Evolutionary conservation across 768 basidiomycete genomes (phyloP), one percentile per base, ranked within the genome.

Genomic region (Boletus pseudo-olivaceus): DNA sequence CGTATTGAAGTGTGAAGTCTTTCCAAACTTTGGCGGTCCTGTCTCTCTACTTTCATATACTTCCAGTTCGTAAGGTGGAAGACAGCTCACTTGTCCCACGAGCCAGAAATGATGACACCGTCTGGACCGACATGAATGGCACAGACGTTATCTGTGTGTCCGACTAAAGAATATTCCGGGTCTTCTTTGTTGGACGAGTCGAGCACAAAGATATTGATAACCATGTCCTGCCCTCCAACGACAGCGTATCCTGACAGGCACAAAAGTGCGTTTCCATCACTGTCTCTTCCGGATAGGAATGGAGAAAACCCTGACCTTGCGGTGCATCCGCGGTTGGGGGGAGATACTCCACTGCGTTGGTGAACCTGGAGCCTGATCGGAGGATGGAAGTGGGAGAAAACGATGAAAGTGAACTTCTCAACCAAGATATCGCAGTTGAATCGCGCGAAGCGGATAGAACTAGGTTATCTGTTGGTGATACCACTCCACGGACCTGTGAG

Each of bases 1-100:
- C 88, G 62, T 89, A 82, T 8, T 76, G 77, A 49, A 84, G 71
- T 54, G 82, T 70, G 69, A 90, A 93, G 63, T 88, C 78, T 70
- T 84, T 85, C 93, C 94, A 98, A 2, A 99, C 88, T 72, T 93
- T 92, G 34, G 93, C 96, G 2, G 96, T 93, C 67, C 95, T 98
- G 64, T 30, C 54, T 48, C 38, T 38, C 37, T 52, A 40, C 10
- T n/a, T 45, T 39, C 10, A 58, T 47, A 38, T n/a, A 20, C 34
- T 47, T 33, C 32, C 10, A 23, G 12, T 26, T 32, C 33, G n/a
- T 26, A 30, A 44, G 38, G 42, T 10, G 35, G 47, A 43, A 43
- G 39, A 47, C 15, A 11, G 72, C 82, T 71, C 63, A 96, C 96
- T 81, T 89, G 74, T 98, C 97, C 97, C 97, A 99, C 40, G 93